Percentiles rank a stretch among this genome's conserved stretches.
Conservation (phyloP, 2,329 filamentous ascomycete genomes). For the Claviceps humidiphila region DNA sequence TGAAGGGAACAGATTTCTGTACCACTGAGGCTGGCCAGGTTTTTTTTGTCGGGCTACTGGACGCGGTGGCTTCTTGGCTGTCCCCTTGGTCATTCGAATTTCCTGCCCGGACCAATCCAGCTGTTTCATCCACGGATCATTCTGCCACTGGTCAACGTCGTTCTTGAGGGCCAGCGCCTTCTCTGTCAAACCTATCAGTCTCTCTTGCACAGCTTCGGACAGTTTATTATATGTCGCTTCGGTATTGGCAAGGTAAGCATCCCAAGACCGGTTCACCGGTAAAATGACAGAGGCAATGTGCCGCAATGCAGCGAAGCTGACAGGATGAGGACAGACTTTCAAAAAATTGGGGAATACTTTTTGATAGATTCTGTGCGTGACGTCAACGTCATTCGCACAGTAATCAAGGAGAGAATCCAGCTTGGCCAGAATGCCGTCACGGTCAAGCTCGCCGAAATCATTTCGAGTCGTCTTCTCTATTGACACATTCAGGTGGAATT, state of each 20-base stretch:
- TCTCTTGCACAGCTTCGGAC: conserved; percentile 62
- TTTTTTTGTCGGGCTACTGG: conserved; percentile 78
- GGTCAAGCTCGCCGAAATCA: conserved; percentile 72
- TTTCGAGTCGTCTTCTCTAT: conserved; percentile 85
- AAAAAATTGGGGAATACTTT: conserved; percentile 87
- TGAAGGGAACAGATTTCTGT: conserved; percentile 74
- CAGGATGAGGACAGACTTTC: conserved; percentile 83
- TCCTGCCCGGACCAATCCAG: conserved; percentile 94
- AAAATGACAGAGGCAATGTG: conserved; percentile 91
- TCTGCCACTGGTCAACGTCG: conserved; percentile 53
- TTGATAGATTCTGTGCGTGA: conserved; percentile 89
- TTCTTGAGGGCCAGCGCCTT: conserved; percentile 65
- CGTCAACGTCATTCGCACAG: conserved; percentile 83
- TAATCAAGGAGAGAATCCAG: conserved; percentile 81
- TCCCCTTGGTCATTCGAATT: conserved; percentile 79
- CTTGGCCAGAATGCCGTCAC: conserved; percentile 53
- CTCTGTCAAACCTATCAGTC: conserved; percentile 59
- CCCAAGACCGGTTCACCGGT: conserved; percentile 80
- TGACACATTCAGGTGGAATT: conserved; percentile 83
- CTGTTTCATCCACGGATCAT: conserved; percentile 84
- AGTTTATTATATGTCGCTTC: conserved; percentile 73
- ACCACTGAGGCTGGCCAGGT: conserved; percentile 92
- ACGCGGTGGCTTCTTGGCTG: conserved; percentile 71
- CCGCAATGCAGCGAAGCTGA: conserved; percentile 87
- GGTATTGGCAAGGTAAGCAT: conserved; percentile 68